Evolutionary conservation across 1,284 basidiomycete genomes (phyloP).

Genomic region (Marasmius fiardii): DNA sequence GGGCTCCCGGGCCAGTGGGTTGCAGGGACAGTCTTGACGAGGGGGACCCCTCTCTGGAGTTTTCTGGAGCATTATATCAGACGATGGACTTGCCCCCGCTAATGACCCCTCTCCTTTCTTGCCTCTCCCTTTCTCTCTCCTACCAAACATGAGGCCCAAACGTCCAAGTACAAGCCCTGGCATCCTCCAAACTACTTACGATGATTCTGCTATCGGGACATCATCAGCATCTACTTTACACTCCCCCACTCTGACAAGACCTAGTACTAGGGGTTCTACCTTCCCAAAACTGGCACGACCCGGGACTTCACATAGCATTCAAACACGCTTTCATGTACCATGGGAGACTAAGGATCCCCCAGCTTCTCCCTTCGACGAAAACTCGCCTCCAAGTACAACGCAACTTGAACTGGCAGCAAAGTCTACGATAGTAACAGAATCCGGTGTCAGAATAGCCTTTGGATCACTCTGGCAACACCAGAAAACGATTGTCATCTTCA

Average conservation of each 20-base stretch:
- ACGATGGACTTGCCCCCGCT: neutral
- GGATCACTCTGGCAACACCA: neutral
- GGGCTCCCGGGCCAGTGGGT: too few relatives aligned
- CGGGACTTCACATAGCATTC: neutral
- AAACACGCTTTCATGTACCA: neutral
- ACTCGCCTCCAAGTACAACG: neutral
- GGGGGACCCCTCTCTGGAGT: too few relatives aligned
- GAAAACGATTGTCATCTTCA: slow-evolving; percentile 62
- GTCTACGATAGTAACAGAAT: neutral
- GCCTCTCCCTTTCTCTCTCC: neutral
- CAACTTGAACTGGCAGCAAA: neutral
- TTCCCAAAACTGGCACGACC: neutral
- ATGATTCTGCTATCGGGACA: neutral
- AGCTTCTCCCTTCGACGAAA: neutral
- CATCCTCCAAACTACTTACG: neutral
- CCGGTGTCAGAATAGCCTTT: neutral
- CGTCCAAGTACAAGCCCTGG: neutral
- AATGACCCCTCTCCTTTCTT: neutral
- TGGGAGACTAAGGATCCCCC: neutral
- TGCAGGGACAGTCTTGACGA: too few relatives aligned
- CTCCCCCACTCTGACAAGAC: neutral
- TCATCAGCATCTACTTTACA: neutral
- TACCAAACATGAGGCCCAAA: neutral
- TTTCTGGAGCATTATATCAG: too few relatives aligned
- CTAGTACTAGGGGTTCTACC: neutral